Percentiles rank a stretch among this genome's conserved stretches.
Conservation (phyloP, 2,329 filamentous ascomycete genomes). For the Xylariaceae sp. region DNA sequence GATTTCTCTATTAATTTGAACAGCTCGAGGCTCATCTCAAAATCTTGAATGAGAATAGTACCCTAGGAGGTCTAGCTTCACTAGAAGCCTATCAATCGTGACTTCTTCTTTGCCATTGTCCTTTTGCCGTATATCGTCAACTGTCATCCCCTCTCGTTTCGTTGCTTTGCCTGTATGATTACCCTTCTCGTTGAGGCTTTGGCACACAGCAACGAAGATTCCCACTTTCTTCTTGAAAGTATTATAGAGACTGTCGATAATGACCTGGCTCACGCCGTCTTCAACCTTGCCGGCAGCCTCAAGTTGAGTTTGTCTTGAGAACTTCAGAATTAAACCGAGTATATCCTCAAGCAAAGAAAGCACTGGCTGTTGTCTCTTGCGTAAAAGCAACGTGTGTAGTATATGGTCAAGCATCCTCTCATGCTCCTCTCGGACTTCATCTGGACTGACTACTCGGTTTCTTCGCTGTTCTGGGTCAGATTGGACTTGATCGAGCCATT, state of each 20-base stretch:
- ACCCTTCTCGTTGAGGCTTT: slow-evolving; percentile 62
- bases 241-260: slow-evolving; percentile 50
- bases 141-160: slow-evolving; percentile 21
- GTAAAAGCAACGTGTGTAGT: slow-evolving; percentile 67
- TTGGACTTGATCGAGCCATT: slow-evolving; percentile 62
- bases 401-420: slow-evolving; percentile 72
- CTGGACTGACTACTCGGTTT: slow-evolving; percentile 52
- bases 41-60: slow-evolving; percentile 49
- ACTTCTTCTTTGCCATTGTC: slow-evolving; percentile 44
- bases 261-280: slow-evolving; percentile 23
- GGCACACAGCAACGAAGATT: slow-evolving; percentile 71
- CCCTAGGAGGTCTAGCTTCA: slow-evolving; percentile 66
- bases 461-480: slow-evolving; percentile 12
- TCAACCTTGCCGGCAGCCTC: slow-evolving; percentile 35
- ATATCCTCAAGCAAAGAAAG: slow-evolving; percentile 72
- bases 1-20: too few species aligned
- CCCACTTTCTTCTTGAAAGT: slow-evolving; percentile 68
- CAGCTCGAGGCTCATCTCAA: slow-evolving; percentile 14
- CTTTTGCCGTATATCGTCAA: slow-evolving; percentile 36
- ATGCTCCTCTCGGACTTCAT: slow-evolving; percentile 65
- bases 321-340: slow-evolving; percentile 67
- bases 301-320: slow-evolving; percentile 53
- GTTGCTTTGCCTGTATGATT: slow-evolving; percentile 37
- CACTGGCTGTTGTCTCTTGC: slow-evolving; percentile 70
- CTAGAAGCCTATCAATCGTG: slow-evolving; percentile 63